phyloP scores from a whole-genome alignment of 2,329 filamentous ascomycete species.

The Ceratocystis diversiconidia region DNA sequence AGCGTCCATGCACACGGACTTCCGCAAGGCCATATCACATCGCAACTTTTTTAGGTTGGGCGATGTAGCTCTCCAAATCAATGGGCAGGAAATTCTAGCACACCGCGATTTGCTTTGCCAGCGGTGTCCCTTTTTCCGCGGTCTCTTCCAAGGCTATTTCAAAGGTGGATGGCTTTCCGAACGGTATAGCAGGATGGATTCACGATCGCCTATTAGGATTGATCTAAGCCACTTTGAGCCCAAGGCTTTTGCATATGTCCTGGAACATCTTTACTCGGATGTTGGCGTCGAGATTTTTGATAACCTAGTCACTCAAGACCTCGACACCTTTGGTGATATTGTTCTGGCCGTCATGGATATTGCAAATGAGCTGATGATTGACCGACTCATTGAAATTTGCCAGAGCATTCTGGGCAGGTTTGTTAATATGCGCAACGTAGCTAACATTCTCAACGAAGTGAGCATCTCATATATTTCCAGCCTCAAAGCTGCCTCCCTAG shows the following conservation, averaged over 20 bases:
- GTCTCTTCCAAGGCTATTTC: constrained; percentile 78
- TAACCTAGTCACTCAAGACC: constrained; percentile 49
- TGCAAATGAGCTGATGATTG: constrained; percentile 90
- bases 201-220: constrained; percentile 41
- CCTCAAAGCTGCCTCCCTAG: constrained; percentile 77
- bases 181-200: constrained; percentile 29
- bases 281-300: constrained; percentile 70
- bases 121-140: constrained; percentile 83
- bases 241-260: constrained; percentile 60
- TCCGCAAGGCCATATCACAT: constrained; percentile 55
- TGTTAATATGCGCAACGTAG: constrained; percentile 75
- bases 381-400: constrained; percentile 77
- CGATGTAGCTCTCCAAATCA: constrained; percentile 66
- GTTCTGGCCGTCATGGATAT: constrained; percentile 80
- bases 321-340: constrained; percentile 80
- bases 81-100: constrained; percentile 54
- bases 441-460: constrained; percentile 70
- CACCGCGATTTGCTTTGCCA: constrained; percentile 71
- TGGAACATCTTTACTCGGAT: constrained; percentile 74
- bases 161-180: constrained; percentile 69
- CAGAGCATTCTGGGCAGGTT: constrained; percentile 72
- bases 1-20: constrained; percentile 51
- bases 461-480: constrained; percentile 67
- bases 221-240: constrained; percentile 70
- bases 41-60: constrained; percentile 60